Percentiles rank a stretch among this genome's conserved stretches.
These are phyloP conservation scores for Termitomyces sp. DNA, from an alignment of 768 basidiomycete genomes.

Conservation along the genomic window DNA sequence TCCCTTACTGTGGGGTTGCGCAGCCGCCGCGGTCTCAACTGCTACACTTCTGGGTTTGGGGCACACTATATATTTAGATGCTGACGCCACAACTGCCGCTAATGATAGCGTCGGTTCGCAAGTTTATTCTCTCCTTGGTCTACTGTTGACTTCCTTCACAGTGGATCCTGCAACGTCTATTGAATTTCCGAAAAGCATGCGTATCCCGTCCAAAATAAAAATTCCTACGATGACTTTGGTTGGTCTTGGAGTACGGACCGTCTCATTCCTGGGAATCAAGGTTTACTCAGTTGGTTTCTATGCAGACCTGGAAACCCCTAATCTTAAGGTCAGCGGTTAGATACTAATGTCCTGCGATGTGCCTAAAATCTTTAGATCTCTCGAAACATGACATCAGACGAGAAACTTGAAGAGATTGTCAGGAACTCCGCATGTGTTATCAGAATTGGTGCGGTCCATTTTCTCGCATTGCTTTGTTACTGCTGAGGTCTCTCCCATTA, in stretches of 20 bases:
- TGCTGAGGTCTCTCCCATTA: constrained; percentile 18
- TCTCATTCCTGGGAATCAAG: constrained; percentile 82
- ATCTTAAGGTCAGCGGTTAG: constrained; percentile 40
- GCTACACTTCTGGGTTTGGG: constrained; percentile 1
- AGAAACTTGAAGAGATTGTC: constrained; percentile 67
- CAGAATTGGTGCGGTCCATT: constrained; percentile 52
- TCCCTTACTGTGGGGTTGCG: constrained; percentile 10
- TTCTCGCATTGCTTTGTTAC: background rate
- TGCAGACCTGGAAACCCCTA: constrained; percentile 68
- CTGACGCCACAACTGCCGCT: background rate
- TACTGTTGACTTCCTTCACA: constrained; percentile 16
- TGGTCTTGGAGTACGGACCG: constrained; percentile 82
- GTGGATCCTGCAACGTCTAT: constrained; percentile 75
- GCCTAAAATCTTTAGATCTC: constrained; percentile 39
- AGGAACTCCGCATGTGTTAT: constrained; percentile 65
- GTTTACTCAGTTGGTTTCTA: constrained; percentile 92
- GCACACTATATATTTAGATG: constrained; percentile 11
- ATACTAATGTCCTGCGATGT: background rate
- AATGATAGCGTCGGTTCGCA: constrained; percentile 8
- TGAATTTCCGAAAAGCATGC: constrained; percentile 62
- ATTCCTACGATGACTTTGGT: constrained; percentile 63
- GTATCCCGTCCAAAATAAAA: constrained; percentile 56
- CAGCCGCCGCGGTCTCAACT: constrained; percentile 7
- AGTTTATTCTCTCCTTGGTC: background rate
- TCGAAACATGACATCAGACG: constrained; percentile 48